phyloP scores from a whole-genome alignment of 805 yeast genomes.

The Wickerhamomyces bisporus region DNA sequence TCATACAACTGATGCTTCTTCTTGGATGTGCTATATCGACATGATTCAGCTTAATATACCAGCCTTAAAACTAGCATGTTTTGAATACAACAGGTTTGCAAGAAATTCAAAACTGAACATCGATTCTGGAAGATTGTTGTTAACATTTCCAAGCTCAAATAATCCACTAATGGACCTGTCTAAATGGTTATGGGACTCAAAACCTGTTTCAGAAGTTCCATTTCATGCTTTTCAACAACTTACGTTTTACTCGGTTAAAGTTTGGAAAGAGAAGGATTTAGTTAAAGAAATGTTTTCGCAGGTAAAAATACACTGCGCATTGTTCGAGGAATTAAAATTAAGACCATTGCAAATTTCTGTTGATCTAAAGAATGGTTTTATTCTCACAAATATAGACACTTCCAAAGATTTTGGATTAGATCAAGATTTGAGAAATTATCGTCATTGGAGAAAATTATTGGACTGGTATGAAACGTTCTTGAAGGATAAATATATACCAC shows the following conservation, averaged over 20 bases:
- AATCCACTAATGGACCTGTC: constrained; percentile 9
- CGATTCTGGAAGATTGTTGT: neutral
- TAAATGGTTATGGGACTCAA: constrained; percentile 19
- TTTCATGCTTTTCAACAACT: constrained; percentile 15
- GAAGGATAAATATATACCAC: constrained; percentile 11
- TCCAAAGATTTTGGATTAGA: constrained; percentile 8
- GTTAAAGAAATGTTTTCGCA: constrained; percentile 15
- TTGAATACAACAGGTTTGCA: constrained; percentile 12
- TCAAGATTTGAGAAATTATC: constrained; percentile 12
- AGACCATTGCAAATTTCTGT: constrained; percentile 10
- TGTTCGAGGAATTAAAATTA: constrained; percentile 15
- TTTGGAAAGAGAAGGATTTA: constrained; percentile 12
- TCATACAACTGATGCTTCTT: constrained; percentile 27
- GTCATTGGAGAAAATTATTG: constrained; percentile 17
- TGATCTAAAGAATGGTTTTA: constrained; percentile 11
- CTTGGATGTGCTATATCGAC: constrained; percentile 28
- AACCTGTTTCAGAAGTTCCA: constrained; percentile 17
- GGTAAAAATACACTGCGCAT: constrained; percentile 15
- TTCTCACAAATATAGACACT: constrained; percentile 9
- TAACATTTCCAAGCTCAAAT: constrained; percentile 6
- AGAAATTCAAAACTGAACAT: neutral
- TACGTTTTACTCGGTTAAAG: constrained; percentile 8
- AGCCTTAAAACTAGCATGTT: constrained; percentile 6
- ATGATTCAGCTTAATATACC: constrained; percentile 5
- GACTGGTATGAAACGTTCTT: constrained; percentile 19